Evolutionary conservation across 148 eudicot genomes (phyloP).

Genomic region (Rhododendron williamsianum): DNA sequence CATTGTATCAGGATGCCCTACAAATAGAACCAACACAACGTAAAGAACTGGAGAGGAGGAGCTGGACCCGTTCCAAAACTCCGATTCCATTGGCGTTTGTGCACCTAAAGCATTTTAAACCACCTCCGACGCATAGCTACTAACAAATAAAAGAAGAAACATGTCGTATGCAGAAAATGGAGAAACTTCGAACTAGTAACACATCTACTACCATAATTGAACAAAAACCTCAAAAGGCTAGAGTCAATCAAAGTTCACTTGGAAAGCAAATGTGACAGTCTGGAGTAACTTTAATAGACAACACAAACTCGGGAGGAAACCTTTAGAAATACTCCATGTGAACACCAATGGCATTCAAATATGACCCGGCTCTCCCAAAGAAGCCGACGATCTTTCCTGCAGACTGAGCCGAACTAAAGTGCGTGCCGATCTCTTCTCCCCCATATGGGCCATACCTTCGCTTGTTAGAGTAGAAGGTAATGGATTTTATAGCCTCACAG

Average conservation of each 20-base stretch:
- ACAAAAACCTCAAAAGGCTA: not conserved
- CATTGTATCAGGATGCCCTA: no score
- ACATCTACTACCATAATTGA: no score
- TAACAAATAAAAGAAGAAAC: no score
- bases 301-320: not conserved
- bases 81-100: no score
- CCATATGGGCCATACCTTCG: conserved; percentile 8
- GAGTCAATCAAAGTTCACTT: not conserved
- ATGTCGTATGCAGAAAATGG: no score
- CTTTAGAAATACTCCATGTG: conserved; percentile 16
- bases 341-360: conserved; percentile 13
- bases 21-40: no score
- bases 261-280: not conserved
- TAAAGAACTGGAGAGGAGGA: no score
- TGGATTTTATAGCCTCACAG: not conserved
- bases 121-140: no score
- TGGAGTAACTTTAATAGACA: no score
- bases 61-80: no score
- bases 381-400: conserved; percentile 15
- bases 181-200: not conserved
- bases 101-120: no score
- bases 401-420: conserved; percentile 1
- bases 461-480: conserved; percentile 17
- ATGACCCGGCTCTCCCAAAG: conserved; percentile 4
- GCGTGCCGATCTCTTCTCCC: not conserved